Percentiles rank a stretch among this genome's conserved stretches.
These are phyloP conservation scores for Fonsecaea monophora DNA, from an alignment of 2,329 filamentous ascomycete genomes.

Conservation along the genomic window DNA sequence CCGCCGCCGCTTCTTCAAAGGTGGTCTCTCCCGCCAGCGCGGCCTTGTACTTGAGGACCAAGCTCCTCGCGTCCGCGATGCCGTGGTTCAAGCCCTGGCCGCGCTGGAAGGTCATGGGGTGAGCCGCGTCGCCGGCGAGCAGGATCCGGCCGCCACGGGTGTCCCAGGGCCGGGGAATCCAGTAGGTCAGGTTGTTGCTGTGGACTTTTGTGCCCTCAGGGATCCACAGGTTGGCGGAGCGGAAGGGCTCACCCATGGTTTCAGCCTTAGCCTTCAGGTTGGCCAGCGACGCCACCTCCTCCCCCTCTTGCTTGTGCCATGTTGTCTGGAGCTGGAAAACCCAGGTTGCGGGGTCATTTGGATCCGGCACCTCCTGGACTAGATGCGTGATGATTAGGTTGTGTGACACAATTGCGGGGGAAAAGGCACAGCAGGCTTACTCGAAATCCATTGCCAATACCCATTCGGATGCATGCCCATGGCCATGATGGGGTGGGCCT, in stretches of 20 bases:
- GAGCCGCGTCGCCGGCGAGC: conserved; percentile 45
- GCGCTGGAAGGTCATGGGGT: conserved; percentile 43
- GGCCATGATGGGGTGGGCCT: conserved; percentile 37
- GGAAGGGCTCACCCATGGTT: conserved; percentile 38
- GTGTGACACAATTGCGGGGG: background rate
- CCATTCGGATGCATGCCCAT: conserved; percentile 35
- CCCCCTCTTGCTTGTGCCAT: conserved; percentile 36
- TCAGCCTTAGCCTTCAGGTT: conserved; percentile 39
- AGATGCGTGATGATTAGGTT: conserved; percentile 13
- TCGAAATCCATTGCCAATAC: conserved; percentile 33
- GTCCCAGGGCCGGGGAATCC: conserved; percentile 43
- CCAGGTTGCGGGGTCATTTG: conserved; percentile 43
- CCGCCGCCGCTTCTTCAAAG: conserved; percentile 37
- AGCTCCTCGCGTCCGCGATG: conserved; percentile 46
- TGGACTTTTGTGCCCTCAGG: conserved; percentile 39
- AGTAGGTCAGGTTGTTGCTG: conserved; percentile 40
- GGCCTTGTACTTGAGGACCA: conserved; percentile 44
- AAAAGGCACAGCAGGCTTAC: conserved; percentile 15
- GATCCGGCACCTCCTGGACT: conserved; percentile 42
- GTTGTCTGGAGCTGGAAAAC: conserved; percentile 42
- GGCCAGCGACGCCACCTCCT: conserved; percentile 36
- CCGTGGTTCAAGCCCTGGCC: conserved; percentile 43
- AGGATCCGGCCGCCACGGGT: conserved; percentile 43
- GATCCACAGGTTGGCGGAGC: conserved; percentile 41
- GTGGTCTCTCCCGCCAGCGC: conserved; percentile 22